These are phyloP conservation scores for Ramalina intermedia DNA, from an alignment of 495 filamentous ascomycete species.

Conservation along the genomic window DNA sequence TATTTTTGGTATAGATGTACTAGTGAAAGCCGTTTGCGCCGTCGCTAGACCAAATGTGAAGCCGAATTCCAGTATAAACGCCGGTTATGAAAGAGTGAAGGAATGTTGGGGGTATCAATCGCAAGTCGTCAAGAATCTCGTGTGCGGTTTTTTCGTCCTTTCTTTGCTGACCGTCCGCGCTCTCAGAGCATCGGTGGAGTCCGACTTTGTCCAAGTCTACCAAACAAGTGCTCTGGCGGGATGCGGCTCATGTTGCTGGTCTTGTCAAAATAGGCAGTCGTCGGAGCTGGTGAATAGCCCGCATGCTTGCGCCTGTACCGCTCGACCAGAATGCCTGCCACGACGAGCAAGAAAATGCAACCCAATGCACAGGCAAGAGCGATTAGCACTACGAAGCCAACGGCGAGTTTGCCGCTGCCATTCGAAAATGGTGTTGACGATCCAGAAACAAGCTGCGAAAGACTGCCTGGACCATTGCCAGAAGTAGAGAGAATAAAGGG, in stretches of 20 bases:
- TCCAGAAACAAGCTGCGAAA: slow-evolving; percentile 67
- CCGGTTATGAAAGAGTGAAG: slow-evolving; percentile 1
- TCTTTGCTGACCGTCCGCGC: not conserved
- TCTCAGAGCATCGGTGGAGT: slow-evolving; percentile 14
- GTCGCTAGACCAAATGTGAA: slow-evolving; percentile 4
- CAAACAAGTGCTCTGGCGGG: slow-evolving; percentile 70
- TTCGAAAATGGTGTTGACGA: slow-evolving; percentile 47
- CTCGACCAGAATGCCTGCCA: slow-evolving; percentile 69
- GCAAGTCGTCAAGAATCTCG: slow-evolving; percentile 6
- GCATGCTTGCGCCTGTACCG: slow-evolving; percentile 70
- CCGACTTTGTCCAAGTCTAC: slow-evolving; percentile 28
- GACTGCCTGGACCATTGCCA: slow-evolving; percentile 49
- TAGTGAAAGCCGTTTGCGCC: slow-evolving; percentile 1
- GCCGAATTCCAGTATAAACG: not conserved
- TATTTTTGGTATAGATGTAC: no score
- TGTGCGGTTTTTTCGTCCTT: not conserved
- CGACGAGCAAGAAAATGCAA: slow-evolving; percentile 77
- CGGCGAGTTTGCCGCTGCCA: slow-evolving; percentile 44
- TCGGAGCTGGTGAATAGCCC: slow-evolving; percentile 74
- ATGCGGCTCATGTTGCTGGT: slow-evolving; percentile 62
- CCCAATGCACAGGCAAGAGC: slow-evolving; percentile 80
- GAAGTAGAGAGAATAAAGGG: slow-evolving; percentile 71
- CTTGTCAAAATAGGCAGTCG: slow-evolving; percentile 52
- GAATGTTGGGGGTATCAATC: slow-evolving; percentile 7
- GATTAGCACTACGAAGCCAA: slow-evolving; percentile 82